Evolutionary conservation across 306 rosid species (phyloP).

Genomic region (Acacia acuminata): DNA sequence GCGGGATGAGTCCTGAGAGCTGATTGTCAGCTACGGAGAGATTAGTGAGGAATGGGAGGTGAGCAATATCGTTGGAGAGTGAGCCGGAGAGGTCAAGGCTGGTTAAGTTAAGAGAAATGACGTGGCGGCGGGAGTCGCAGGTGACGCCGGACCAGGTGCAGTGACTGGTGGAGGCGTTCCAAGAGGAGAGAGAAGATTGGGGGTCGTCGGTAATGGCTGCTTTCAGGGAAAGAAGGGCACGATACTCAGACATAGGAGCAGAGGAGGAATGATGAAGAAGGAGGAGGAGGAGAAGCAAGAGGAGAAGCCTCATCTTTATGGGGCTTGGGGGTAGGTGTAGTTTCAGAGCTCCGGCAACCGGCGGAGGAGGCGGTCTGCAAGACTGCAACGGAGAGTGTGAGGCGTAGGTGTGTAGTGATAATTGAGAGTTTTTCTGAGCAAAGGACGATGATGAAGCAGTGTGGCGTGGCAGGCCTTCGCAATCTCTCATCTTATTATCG

Average conservation of each 20-base stretch:
- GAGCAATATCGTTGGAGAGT: slow-evolving; percentile 53
- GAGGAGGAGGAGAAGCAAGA: slow-evolving; percentile 31
- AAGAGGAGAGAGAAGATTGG: slow-evolving; percentile 50
- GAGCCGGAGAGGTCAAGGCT: slow-evolving; percentile 56
- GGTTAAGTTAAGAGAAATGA: slow-evolving; percentile 60
- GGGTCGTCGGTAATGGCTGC: slow-evolving; percentile 58
- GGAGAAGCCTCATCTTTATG: slow-evolving; percentile 54
- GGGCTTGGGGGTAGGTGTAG: neutral
- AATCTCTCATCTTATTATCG: neutral
- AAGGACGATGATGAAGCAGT: neutral
- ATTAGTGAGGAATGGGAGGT: slow-evolving; percentile 56
- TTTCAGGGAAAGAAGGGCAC: slow-evolving; percentile 64
- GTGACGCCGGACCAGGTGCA: slow-evolving; percentile 71
- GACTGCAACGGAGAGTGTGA: neutral
- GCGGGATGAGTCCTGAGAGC: slow-evolving; percentile 75
- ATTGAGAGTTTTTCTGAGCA: neutral
- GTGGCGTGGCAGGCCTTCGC: neutral
- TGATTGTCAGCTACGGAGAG: slow-evolving; percentile 59
- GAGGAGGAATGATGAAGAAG: slow-evolving; percentile 18
- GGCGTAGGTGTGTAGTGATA: neutral
- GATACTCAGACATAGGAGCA: slow-evolving; percentile 49
- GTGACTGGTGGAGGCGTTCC: slow-evolving; percentile 57
- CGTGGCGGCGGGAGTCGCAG: slow-evolving; percentile 68
- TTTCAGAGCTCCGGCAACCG: neutral
- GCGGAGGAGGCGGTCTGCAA: neutral